A percentile compares a stretch with the other conserved stretches of the same genome.
These are phyloP conservation scores for Populus pruinosa DNA, from an alignment of 345 rosid species.

Conservation along the genomic window DNA sequence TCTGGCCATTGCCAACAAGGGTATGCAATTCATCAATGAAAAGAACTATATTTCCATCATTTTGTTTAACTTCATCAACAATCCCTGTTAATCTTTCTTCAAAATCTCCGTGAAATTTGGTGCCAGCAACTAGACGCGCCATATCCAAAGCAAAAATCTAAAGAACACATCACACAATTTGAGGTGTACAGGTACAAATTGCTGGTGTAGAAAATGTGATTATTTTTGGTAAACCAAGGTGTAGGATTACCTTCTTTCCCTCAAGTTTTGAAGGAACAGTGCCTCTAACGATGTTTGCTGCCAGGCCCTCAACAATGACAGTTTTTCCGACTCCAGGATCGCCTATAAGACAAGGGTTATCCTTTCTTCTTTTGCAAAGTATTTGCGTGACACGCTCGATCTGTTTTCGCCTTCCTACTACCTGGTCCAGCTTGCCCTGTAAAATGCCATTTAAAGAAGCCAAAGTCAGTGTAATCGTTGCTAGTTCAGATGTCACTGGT, in stretches of 20 bases:
- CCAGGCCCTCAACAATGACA: slow-evolving; percentile 28
- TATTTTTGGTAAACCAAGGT: too few relatives aligned
- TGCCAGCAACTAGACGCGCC: slow-evolving; percentile 99
- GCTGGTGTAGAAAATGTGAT: too few relatives aligned
- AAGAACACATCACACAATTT: neutral
- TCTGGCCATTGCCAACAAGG: slow-evolving; percentile 97
- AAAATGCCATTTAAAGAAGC: neutral
- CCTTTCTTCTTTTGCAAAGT: slow-evolving; percentile 22
- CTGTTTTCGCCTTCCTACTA: slow-evolving; percentile 15
- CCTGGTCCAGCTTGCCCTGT: slow-evolving; percentile 23
- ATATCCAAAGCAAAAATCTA: slow-evolving; percentile 96
- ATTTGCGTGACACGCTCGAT: slow-evolving; percentile 19
- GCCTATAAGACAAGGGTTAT: slow-evolving; percentile 32
- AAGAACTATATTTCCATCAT: slow-evolving; percentile 78
- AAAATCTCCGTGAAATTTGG: slow-evolving; percentile 91
- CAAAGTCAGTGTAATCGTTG: neutral
- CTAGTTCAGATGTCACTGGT: neutral
- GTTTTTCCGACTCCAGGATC: slow-evolving; percentile 40
- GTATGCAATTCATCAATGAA: slow-evolving; percentile 99
- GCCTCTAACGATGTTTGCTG: slow-evolving; percentile 2
- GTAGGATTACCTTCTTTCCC: slow-evolving; percentile 18
- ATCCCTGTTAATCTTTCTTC: slow-evolving; percentile 96
- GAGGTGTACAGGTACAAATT: too few relatives aligned
- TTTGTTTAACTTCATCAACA: slow-evolving; percentile 98
- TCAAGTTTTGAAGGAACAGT: slow-evolving; percentile 10